phyloP scores from a whole-genome alignment of 2,329 filamentous ascomycete genomes.

The Fusarium torreyae region DNA sequence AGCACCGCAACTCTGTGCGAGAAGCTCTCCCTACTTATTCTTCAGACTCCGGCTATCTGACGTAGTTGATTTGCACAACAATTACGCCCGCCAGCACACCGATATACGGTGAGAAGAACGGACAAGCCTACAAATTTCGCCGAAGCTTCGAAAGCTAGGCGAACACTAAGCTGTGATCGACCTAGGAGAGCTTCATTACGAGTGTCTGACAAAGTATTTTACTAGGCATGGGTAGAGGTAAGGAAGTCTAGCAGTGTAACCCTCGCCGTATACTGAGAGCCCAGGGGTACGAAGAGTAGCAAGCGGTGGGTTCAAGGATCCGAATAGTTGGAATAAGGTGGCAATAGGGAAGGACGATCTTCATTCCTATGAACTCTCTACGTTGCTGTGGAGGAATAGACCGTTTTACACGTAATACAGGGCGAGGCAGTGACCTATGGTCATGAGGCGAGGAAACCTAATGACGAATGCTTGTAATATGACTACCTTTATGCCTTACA shows the following conservation, averaged over 20 bases:
- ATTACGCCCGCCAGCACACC: not conserved
- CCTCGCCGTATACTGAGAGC: not conserved
- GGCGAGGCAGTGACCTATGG: not conserved
- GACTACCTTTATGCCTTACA: not conserved
- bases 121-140: constrained; percentile 5
- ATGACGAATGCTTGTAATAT: not conserved
- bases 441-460: not conserved
- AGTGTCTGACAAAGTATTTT: not conserved
- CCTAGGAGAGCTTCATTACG: constrained; percentile 1
- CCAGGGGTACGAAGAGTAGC: not conserved
- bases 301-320: not conserved
- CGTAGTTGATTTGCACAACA: constrained; percentile 1
- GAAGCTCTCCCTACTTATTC: constrained; percentile 29
- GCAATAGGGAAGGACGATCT: constrained; percentile 11
- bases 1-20: not conserved
- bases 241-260: constrained; percentile 22
- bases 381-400: not conserved
- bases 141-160: not conserved
- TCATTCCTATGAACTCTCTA: not conserved
- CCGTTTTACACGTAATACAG: not conserved
- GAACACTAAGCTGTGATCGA: constrained; percentile 16
- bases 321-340: constrained; percentile 8
- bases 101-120: not conserved
- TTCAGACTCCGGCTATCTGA: not conserved
- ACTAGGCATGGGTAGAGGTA: constrained; percentile 4